Evolutionary conservation across 805 yeast genomes (phyloP), one percentile per base, ranked within the genome.

Genomic region (Ogataea methylovora): DNA sequence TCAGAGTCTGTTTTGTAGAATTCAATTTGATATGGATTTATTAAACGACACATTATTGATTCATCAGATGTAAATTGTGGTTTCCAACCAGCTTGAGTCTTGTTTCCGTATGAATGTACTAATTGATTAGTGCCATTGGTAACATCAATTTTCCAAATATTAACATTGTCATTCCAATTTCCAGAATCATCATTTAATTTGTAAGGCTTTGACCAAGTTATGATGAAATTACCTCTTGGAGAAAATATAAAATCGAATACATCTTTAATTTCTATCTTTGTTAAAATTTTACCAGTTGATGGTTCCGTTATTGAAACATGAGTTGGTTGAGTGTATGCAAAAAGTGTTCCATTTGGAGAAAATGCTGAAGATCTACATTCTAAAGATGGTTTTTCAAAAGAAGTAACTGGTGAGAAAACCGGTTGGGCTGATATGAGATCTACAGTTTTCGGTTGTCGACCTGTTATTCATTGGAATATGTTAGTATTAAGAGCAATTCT

Each of bases 61-160:
- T 87, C 95, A 56, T 87, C 92, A 40, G 71, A 69, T 8, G 94
- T 83, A 56, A 80, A 87, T 61, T 86, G 95, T n/a, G 94, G 83
- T 54, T 75, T 73, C 97, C 97, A 90, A 18, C 90, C 90, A 42
- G 76, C 74, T 63, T 90, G 97, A 33, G 77, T 76, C 59, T 82
- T 84, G 44, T 84, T 82, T 33, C 81, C 66, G 69, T 82, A 87
- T 63, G 60, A 29, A 57, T 57, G 23, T 6, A 51, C 32, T 11
- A 49, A 39, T 13, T 37, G 40, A 19, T 36, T 44, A 4, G 41
- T 21, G n/a, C 34, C 42, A 13, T 41, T 25, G n/a, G 25, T 30
- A 3, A 45, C n/a, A 20, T 54, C 45, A 32, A 82, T 60, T 44
- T 75, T 70, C 74, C 82, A 86, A 38, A 92, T 71, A 52, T 76